A percentile compares a stretch with the other conserved stretches of the same genome.
These are phyloP conservation scores for Leccinellum albellum DNA, from an alignment of 768 basidiomycete genomes.

Conservation along the genomic window DNA sequence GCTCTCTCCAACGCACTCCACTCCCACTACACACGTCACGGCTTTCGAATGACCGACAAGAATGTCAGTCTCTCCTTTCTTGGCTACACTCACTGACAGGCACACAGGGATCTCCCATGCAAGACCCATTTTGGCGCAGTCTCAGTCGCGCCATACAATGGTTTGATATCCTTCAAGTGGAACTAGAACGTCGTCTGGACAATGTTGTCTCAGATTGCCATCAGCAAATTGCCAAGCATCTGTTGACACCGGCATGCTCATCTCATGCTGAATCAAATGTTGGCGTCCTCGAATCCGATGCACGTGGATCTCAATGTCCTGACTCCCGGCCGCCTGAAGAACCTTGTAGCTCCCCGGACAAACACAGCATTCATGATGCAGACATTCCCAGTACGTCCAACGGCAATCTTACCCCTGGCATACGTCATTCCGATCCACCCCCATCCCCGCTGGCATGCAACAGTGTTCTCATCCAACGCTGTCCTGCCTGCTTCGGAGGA, in stretches of 20 bases:
- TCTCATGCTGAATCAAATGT: not conserved
- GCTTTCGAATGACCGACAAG: conserved; percentile 9
- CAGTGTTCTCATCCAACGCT: conserved; percentile 14
- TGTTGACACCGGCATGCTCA: not conserved
- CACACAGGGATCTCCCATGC: conserved; percentile 20
- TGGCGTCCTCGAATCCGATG: no score
- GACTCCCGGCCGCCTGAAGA: no score
- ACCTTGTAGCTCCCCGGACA: no score
- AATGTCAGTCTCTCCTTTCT: not conserved
- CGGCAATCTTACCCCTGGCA: not conserved
- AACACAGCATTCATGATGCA: no score
- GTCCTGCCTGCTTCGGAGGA: conserved; percentile 32
- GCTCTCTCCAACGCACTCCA: not conserved
- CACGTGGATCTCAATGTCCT: no score
- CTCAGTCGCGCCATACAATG: conserved; percentile 28
- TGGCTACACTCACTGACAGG: not conserved
- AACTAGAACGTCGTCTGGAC: not conserved
- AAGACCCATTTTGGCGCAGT: conserved; percentile 32
- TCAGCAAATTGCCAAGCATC: not conserved
- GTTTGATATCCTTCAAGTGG: conserved; percentile 22
- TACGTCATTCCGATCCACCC: not conserved
- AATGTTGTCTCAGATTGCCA: not conserved
- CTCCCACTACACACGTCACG: conserved; percentile 6
- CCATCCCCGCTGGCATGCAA: not conserved
- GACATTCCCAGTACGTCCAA: no score